Conservation (phyloP, 2,329 filamentous ascomycete genomes). For the Trichoderma koningiopsis region DNA sequence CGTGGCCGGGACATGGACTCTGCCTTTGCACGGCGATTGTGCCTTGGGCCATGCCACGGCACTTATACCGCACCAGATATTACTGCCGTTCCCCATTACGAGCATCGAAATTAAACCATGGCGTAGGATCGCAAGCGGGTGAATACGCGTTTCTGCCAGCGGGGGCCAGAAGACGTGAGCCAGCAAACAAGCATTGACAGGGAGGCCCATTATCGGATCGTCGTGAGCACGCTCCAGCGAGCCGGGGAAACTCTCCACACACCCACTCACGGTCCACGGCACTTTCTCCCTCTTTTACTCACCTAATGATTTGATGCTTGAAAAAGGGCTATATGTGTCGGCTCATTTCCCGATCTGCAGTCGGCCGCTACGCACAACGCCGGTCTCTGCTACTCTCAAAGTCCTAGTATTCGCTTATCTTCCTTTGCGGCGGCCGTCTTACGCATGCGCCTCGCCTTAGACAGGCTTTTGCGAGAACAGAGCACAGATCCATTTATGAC, state of each 20-base stretch:
- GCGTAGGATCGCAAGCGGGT: neutral
- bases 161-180: neutral
- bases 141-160: neutral
- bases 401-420: neutral
- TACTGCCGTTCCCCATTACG: too few species aligned
- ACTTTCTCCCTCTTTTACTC: neutral
- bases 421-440: neutral
- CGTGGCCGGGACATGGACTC: neutral
- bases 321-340: neutral
- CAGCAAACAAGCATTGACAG: neutral
- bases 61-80: too few species aligned
- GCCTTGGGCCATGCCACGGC: neutral
- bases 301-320: neutral
- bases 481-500: neutral
- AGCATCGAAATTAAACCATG: neutral
- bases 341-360: neutral
- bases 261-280: neutral
- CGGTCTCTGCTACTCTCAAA: neutral
- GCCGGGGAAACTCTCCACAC: neutral
- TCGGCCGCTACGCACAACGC: constrained; percentile 17
- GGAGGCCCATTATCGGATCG: neutral
- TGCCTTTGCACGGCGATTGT: neutral
- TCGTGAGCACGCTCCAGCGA: neutral
- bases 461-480: neutral
- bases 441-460: neutral